Conservation (phyloP, 1,284 basidiomycete species). For the Ceratorhiza oryzae-sativae region DNA sequence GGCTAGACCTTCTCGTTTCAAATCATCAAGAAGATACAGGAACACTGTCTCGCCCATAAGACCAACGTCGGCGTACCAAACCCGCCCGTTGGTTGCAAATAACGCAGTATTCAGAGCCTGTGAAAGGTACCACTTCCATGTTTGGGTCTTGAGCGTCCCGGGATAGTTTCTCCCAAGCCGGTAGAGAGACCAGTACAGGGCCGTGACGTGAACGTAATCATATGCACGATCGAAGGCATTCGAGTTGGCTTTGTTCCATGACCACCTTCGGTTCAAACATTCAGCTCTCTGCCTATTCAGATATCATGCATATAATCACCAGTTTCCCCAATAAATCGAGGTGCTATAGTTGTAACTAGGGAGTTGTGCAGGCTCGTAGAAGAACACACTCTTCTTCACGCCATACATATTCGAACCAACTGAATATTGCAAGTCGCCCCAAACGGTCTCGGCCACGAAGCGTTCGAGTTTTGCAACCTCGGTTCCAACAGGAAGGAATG, state of each 20-base stretch:
- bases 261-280: slow-evolving; percentile 26
- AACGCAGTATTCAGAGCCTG: slow-evolving; percentile 61
- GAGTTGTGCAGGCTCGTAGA: slow-evolving; percentile 58
- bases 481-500: slow-evolving; percentile 59
- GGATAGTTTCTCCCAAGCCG: slow-evolving; percentile 67
- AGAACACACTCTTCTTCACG: slow-evolving; percentile 46
- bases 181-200: slow-evolving; percentile 65
- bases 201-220: slow-evolving; percentile 65
- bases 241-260: slow-evolving; percentile 51
- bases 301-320: slow-evolving; percentile 60
- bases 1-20: slow-evolving; percentile 61
- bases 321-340: slow-evolving; percentile 60
- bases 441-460: slow-evolving; percentile 59
- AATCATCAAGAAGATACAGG: slow-evolving; percentile 58
- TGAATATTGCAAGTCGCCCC: slow-evolving; percentile 61
- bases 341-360: slow-evolving; percentile 61
- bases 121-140: slow-evolving; percentile 65
- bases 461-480: slow-evolving; percentile 63
- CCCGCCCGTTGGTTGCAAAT: slow-evolving; percentile 58
- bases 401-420: slow-evolving; percentile 50
- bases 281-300: background rate
- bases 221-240: slow-evolving; percentile 63
- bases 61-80: slow-evolving; percentile 59
- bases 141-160: slow-evolving; percentile 55
- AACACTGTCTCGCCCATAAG: slow-evolving; percentile 68